Conservation (phyloP, 257 asterid species). For the Salvia rosmarinus region DNA sequence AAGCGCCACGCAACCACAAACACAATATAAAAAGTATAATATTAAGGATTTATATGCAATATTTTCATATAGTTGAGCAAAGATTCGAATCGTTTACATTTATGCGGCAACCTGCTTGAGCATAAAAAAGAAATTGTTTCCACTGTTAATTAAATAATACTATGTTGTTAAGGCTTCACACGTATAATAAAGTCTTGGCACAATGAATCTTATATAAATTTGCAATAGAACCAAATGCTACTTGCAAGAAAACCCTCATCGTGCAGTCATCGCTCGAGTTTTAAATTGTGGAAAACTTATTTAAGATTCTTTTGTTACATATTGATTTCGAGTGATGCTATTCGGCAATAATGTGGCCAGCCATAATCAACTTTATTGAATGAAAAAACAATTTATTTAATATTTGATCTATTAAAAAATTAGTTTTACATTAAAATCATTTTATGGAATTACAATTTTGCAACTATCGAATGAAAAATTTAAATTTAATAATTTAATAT, state of each 20-base stretch:
- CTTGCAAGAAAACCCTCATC: conserved; percentile 33
- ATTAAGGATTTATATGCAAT: neutral
- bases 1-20: neutral
- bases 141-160: neutral
- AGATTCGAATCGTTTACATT: conserved; percentile 11
- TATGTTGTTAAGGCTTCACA: conserved; percentile 14
- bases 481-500: too few relatives aligned
- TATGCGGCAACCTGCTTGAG: conserved; percentile 43
- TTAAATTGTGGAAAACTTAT: neutral
- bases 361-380: too few relatives aligned
- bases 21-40: neutral
- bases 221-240: neutral
- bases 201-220: conserved; percentile 30
- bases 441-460: too few relatives aligned
- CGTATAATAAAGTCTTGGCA: neutral
- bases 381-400: too few relatives aligned
- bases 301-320: neutral
- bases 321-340: too few relatives aligned
- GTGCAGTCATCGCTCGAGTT: conserved; percentile 35
- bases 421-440: too few relatives aligned
- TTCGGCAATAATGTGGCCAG: too few relatives aligned
- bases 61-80: neutral
- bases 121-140: neutral
- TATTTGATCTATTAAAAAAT: too few relatives aligned
- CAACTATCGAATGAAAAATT: too few relatives aligned